These are phyloP conservation scores for Tolypocladium nubicola DNA, from an alignment of 2,329 filamentous ascomycete genomes.

Conservation along the genomic window DNA sequence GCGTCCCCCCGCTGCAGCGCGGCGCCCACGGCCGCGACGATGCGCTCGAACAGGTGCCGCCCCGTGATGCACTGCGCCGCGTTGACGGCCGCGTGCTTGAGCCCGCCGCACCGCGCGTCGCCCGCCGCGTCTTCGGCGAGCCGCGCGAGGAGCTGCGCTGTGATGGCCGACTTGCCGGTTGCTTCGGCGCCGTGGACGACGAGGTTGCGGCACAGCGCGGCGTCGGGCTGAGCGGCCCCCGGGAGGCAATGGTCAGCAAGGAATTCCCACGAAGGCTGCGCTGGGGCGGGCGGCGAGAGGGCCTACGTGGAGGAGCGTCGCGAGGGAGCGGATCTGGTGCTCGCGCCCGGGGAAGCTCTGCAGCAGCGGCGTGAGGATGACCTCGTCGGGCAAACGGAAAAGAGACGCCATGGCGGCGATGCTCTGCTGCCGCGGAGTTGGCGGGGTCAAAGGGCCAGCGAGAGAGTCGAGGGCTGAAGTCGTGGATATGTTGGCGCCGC, in stretches of 20 bases:
- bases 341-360: conserved; percentile 46
- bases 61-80: conserved; percentile 69
- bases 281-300: background rate
- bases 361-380: conserved; percentile 32
- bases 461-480: background rate
- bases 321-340: conserved; percentile 46
- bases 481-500: background rate
- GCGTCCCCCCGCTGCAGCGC: conserved; percentile 33
- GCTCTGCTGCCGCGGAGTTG: conserved; percentile 6
- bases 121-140: conserved; percentile 10
- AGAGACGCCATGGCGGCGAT: conserved; percentile 22
- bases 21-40: conserved; percentile 46
- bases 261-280: background rate
- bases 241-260: background rate
- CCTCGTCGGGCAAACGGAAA: conserved; percentile 43
- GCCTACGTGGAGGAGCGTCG: conserved; percentile 42
- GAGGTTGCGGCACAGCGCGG: conserved; percentile 63
- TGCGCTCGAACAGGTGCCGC: conserved; percentile 66
- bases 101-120: conserved; percentile 15
- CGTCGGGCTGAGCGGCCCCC: conserved; percentile 37
- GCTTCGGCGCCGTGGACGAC: conserved; percentile 77
- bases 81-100: conserved; percentile 52
- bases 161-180: conserved; percentile 73
- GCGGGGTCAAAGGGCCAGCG: background rate
- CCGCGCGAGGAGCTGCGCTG: conserved; percentile 33